A percentile compares a stretch with the other conserved stretches of the same genome.
phyloP scores from a whole-genome alignment of 208 protist genomes.

The Acanthamoeba royreba region DNA sequence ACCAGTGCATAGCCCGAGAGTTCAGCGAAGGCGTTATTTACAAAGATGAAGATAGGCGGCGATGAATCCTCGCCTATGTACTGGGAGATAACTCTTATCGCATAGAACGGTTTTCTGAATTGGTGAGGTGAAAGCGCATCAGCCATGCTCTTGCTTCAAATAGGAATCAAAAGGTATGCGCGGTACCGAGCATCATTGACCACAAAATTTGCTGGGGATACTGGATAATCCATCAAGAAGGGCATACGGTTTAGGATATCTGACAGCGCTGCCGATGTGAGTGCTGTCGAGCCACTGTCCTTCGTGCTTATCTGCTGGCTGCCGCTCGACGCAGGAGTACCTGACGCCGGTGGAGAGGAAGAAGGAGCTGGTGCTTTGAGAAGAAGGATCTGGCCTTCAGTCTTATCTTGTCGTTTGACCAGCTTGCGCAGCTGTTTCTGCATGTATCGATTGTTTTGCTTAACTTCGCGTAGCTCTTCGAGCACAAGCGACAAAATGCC shows the following conservation, averaged over 20 bases:
- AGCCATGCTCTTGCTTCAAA: neutral
- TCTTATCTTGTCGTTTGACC: neutral
- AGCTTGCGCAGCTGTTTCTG: neutral
- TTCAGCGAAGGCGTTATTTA: neutral
- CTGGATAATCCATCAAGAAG: neutral
- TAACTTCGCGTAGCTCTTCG: constrained; percentile 12
- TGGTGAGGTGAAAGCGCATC: neutral
- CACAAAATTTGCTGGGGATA: neutral
- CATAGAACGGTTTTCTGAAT: neutral
- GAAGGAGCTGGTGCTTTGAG: neutral
- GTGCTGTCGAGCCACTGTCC: neutral
- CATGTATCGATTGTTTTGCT: neutral
- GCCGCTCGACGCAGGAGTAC: neutral
- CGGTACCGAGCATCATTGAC: neutral
- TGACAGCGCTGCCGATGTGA: neutral
- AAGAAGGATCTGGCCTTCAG: neutral
- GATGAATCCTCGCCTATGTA: constrained; percentile 14
- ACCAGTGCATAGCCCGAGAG: neutral
- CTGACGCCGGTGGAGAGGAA: neutral
- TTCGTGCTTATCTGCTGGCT: neutral
- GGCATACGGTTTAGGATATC: constrained; percentile 27
- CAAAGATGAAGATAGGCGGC: constrained; percentile 16
- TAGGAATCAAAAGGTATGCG: neutral
- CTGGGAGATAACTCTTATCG: neutral
- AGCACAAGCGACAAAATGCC: neutral